These are phyloP conservation scores for Gastrodia elata DNA, from an alignment of 106 monocot species.

Conservation along the genomic window DNA sequence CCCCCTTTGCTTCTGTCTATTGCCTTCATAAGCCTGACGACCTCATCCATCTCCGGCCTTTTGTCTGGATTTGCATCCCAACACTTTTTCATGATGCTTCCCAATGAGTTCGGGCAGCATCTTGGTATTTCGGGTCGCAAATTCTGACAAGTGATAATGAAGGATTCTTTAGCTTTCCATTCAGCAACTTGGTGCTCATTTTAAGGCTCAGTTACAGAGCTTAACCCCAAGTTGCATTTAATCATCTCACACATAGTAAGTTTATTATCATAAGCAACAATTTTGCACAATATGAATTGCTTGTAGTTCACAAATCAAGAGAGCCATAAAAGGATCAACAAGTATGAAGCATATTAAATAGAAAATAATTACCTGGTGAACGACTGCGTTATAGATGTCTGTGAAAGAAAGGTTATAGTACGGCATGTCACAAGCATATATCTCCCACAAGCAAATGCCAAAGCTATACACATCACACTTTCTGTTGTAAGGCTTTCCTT, in stretches of 20 bases:
- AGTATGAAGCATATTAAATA: neutral
- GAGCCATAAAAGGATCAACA: neutral
- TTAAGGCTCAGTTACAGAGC: too few species aligned
- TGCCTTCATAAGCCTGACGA: constrained; percentile 45
- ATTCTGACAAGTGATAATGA: constrained; percentile 18
- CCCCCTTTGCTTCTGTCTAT: constrained; percentile 55
- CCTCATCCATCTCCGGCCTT: constrained; percentile 52
- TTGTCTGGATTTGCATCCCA: constrained; percentile 63
- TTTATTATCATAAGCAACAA: too few species aligned
- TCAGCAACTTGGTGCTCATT: too few species aligned
- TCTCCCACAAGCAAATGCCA: constrained; percentile 76
- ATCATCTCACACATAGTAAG: too few species aligned
- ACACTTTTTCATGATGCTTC: constrained; percentile 49
- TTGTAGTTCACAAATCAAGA: neutral
- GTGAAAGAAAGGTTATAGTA: constrained; percentile 54
- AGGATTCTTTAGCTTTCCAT: neutral
- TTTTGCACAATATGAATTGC: too few species aligned
- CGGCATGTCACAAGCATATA: constrained; percentile 71
- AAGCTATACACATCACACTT: constrained; percentile 82
- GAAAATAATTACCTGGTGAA: constrained; percentile 38
- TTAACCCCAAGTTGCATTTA: too few species aligned
- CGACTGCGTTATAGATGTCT: constrained; percentile 58
- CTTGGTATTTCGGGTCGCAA: constrained; percentile 54
- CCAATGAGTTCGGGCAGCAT: constrained; percentile 50
- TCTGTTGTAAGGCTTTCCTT: constrained; percentile 63